Evolutionary conservation across 257 asterid genomes (phyloP), one percentile per base, ranked within the genome.

Genomic region (Solanum habrochaites): DNA sequence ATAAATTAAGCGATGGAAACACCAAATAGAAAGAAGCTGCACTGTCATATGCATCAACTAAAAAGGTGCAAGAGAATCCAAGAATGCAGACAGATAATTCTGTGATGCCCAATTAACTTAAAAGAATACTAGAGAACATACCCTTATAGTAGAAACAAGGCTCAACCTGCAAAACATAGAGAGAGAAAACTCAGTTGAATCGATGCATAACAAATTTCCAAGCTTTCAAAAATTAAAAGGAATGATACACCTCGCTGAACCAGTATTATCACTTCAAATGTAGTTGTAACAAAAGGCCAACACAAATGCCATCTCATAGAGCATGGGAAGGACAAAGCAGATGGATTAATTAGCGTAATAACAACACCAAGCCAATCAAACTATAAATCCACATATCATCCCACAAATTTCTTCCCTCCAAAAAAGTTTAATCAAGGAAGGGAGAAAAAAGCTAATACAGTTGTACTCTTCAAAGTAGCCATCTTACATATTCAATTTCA

Each of bases 91-190:
- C 20, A 6, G 85, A 80, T 49, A 47, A 18, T 25, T 18, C 21
- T 47, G 66, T 3, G 66, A 47, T 18, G 11, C 29, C 84, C 27
- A 80, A 27, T 80, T 27, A 47, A 80, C 40, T 80, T 80, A 80
- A 80, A 47, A 80, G 42, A 80, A 16, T 15, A 80, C 3, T 4
- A 85, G 67, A 42, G 62, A 45, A 47, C 88, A 85, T 92, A 95
- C 98, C 98, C 93, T 95, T 74, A 95, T 95, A 56, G 98, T 95
- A 32, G 95, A 91, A 40, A 95, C 98, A 70, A 95, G 98, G 93
- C 95, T 93, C 94, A 95, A 94, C 98, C 99, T 96, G 96, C 31
- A 88, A 91, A 62, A 42, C 47, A 73, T 21, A n/a, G 29, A 13
- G 82, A 85, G 37, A 81, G 47, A 52, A n/a, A 25, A 43, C 27